Evolutionary conservation across 2,329 filamentous ascomycete genomes (phyloP).

Genomic region (Fusarium anthophilum): DNA sequence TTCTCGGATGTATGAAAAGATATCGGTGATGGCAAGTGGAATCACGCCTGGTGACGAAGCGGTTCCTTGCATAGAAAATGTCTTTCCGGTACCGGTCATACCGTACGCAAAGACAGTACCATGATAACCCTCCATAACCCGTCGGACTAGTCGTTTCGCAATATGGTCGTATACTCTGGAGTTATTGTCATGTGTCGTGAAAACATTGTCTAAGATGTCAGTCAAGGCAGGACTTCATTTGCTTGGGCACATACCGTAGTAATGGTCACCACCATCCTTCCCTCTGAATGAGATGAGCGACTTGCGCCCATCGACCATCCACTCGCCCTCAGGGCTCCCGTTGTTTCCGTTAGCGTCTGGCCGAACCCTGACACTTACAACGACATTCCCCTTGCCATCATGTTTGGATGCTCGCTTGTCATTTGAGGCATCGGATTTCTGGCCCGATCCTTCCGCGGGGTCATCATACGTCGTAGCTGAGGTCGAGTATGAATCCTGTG

Average conservation of each 20-base stretch:
- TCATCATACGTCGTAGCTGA: slow-evolving; percentile 92
- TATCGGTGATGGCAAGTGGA: slow-evolving; percentile 95
- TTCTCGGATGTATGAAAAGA: slow-evolving; percentile 98
- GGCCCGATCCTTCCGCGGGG: slow-evolving; percentile 63
- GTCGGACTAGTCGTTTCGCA: slow-evolving; percentile 90
- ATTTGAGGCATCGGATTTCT: slow-evolving; percentile 44
- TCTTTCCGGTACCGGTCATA: slow-evolving; percentile 99
- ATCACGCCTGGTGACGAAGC: slow-evolving; percentile 96
- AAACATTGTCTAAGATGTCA: slow-evolving; percentile 83
- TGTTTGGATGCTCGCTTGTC: slow-evolving; percentile 63
- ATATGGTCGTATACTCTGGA: slow-evolving; percentile 92
- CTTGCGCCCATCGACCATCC: slow-evolving; percentile 88
- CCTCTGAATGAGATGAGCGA: slow-evolving; percentile 85
- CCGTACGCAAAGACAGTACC: slow-evolving; percentile 98
- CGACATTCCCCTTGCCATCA: slow-evolving; percentile 91
- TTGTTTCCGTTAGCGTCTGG: slow-evolving; percentile 78
- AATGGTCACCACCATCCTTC: slow-evolving; percentile 91
- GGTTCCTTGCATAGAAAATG: slow-evolving; percentile 99
- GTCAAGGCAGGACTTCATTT: slow-evolving; percentile 1
- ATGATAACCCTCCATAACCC: slow-evolving; percentile 99
- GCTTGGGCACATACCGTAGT: slow-evolving; percentile 73
- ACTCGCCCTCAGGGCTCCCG: slow-evolving; percentile 77
- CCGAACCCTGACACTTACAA: slow-evolving; percentile 93
- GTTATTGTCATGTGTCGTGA: slow-evolving; percentile 93
- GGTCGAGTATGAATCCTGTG: slow-evolving; percentile 91